phyloP scores from a whole-genome alignment of 2,329 filamentous ascomycete species.

The Pseudopyrenochaeta lycopersici region DNA sequence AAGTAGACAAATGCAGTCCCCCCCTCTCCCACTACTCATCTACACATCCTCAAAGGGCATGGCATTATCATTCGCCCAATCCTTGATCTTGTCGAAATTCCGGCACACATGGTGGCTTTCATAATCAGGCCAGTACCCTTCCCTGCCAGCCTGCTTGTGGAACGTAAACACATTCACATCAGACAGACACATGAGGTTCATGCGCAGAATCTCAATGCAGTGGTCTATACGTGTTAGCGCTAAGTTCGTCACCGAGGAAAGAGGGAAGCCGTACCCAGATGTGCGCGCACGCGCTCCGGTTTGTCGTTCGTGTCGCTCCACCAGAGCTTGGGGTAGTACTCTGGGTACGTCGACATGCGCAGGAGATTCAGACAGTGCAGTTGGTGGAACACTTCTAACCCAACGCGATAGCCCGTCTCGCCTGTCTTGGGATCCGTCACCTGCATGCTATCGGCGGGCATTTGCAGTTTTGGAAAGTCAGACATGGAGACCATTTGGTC shows the following conservation, averaged over 20 bases:
- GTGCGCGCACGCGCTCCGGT: conserved; percentile 37
- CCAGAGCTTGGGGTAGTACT: conserved; percentile 40
- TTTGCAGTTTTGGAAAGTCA: conserved; percentile 63
- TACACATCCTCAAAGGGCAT: conserved; percentile 38
- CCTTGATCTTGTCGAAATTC: conserved; percentile 44
- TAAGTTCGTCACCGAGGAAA: not conserved
- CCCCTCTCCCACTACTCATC: not conserved
- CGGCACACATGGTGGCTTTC: conserved; percentile 43
- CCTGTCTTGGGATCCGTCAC: conserved; percentile 66
- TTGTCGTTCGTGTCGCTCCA: conserved; percentile 39
- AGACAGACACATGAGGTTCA: conserved; percentile 47
- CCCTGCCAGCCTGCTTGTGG: conserved; percentile 26
- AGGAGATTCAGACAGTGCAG: conserved; percentile 49
- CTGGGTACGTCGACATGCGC: conserved; percentile 44
- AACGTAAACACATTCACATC: conserved; percentile 49
- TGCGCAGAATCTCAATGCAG: conserved; percentile 48
- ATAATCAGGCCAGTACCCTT: conserved; percentile 44
- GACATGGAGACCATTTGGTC: conserved; percentile 67
- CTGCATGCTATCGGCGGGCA: conserved; percentile 62
- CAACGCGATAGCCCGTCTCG: conserved; percentile 67
- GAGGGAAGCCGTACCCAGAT: conserved; percentile 29
- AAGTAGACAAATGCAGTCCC: not conserved
- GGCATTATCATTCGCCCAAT: conserved; percentile 45
- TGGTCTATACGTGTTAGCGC: conserved; percentile 29
- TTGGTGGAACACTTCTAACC: conserved; percentile 66